These are phyloP conservation scores for Magnusiomyces paraingens DNA, from an alignment of 1,139 yeast genomes.

Conservation along the genomic window DNA sequence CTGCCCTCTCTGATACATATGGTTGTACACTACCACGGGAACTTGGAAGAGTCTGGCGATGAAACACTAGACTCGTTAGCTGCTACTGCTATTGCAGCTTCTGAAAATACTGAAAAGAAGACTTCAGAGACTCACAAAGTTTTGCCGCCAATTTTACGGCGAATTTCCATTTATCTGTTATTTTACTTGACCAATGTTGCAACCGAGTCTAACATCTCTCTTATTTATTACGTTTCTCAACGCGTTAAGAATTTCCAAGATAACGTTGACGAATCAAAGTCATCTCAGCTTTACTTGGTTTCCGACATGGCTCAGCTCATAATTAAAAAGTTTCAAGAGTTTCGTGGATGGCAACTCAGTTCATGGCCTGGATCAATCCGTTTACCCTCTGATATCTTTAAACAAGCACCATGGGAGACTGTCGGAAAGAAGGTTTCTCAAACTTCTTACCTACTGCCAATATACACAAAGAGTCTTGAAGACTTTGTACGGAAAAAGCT, in stretches of 20 bases:
- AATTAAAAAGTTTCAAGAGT: conserved; percentile 52
- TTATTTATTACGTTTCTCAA: conserved; percentile 70
- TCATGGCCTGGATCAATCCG: conserved; percentile 78
- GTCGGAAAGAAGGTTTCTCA: conserved; percentile 26
- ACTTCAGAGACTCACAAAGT: conserved; percentile 5
- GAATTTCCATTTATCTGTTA: conserved; percentile 42
- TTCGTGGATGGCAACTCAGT: conserved; percentile 59
- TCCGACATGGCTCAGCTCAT: conserved; percentile 70
- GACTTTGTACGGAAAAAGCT: conserved; percentile 13
- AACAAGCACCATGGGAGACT: conserved; percentile 42
- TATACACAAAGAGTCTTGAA: conserved; percentile 24
- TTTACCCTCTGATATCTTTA: conserved; percentile 58
- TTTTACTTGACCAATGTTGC: conserved; percentile 59
- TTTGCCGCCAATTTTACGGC: conserved; percentile 16
- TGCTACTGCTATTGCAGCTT: conserved; percentile 23
- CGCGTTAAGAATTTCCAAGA: conserved; percentile 77
- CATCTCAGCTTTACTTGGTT: conserved; percentile 49
- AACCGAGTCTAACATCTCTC: conserved; percentile 59
- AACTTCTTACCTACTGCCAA: conserved; percentile 46
- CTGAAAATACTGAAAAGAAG: conserved; percentile 22
- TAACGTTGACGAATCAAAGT: conserved; percentile 34
- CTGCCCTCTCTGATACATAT: conserved; percentile 63
- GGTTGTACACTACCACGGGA: conserved; percentile 71
- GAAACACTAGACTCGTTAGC: not conserved
- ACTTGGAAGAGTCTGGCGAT: conserved; percentile 32